A percentile compares a stretch with the other conserved stretches of the same genome.
Conservation (phyloP, 257 asterid species). For the Solanum pennellii region DNA sequence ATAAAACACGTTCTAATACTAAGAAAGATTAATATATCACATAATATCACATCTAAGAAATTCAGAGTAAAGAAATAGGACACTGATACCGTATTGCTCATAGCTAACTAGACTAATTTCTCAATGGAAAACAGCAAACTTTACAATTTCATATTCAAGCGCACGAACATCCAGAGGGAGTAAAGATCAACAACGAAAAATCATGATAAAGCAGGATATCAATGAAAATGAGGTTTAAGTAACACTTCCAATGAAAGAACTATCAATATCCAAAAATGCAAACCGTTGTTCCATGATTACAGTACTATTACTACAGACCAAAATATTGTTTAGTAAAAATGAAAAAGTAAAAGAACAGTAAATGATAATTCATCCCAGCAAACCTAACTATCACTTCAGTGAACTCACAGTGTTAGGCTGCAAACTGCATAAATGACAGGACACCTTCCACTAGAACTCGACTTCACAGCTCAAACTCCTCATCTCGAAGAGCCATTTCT, state of each 20-base stretch:
- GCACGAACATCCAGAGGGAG: neutral
- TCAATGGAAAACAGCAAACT: neutral
- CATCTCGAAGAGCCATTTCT: slow-evolving; percentile 77
- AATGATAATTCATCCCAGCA: neutral
- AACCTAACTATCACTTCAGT: neutral
- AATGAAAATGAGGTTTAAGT: neutral
- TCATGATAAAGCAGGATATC: neutral
- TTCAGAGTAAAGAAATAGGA: neutral
- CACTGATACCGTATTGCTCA: neutral
- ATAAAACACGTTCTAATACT: neutral
- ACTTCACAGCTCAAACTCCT: slow-evolving; percentile 83
- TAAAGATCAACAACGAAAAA: neutral
- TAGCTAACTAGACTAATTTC: neutral
- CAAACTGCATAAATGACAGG: neutral
- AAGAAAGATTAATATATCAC: neutral
- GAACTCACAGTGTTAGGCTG: neutral
- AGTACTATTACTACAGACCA: neutral
- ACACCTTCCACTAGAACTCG: slow-evolving; percentile 1
- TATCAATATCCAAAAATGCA: neutral
- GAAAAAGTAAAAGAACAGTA: neutral
- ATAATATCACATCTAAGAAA: neutral
- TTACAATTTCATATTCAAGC: neutral
- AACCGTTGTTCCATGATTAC: neutral
- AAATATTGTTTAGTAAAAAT: neutral
- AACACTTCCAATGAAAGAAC: neutral